Evolutionary conservation across 2,329 filamentous ascomycete species (phyloP).

Genomic region (Cladophialophora immunda): DNA sequence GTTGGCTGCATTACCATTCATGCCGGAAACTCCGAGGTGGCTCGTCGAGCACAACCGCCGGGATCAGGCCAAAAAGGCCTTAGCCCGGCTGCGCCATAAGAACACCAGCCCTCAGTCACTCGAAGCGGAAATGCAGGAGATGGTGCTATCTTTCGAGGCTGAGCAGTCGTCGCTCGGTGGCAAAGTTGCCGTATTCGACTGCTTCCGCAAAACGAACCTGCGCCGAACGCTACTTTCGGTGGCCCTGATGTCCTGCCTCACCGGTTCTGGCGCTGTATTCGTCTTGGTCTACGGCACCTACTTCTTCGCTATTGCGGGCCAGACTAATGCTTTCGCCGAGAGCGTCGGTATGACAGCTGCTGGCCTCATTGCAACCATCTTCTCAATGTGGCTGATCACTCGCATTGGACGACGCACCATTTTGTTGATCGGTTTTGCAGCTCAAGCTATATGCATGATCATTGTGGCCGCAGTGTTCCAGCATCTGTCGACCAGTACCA

Average conservation of each 20-base stretch:
- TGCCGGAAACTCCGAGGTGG: slow-evolving; percentile 58
- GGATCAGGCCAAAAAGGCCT: slow-evolving; percentile 49
- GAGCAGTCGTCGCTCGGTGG: slow-evolving; percentile 47
- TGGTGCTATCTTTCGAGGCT: slow-evolving; percentile 46
- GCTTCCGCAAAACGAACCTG: slow-evolving; percentile 17
- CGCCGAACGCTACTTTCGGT: slow-evolving; percentile 17
- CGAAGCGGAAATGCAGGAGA: slow-evolving; percentile 46
- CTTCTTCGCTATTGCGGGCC: slow-evolving; percentile 27
- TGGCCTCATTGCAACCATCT: slow-evolving; percentile 20
- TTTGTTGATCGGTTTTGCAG: slow-evolving; percentile 16
- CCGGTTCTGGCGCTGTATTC: slow-evolving; percentile 23
- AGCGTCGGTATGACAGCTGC: slow-evolving; percentile 23
- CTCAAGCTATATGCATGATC: slow-evolving; percentile 20
- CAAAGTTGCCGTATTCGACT: slow-evolving; percentile 47
- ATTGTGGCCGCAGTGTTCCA: slow-evolving; percentile 13
- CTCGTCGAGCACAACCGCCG: slow-evolving; percentile 50
- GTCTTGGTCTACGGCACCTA: slow-evolving; percentile 27
- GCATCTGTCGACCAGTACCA: slow-evolving; percentile 9
- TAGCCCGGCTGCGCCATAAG: slow-evolving; percentile 32
- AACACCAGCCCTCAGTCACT: slow-evolving; percentile 25
- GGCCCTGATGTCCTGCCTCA: slow-evolving; percentile 2
- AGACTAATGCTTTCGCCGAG: slow-evolving; percentile 21
- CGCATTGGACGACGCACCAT: slow-evolving; percentile 23
- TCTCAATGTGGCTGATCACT: slow-evolving; percentile 54
- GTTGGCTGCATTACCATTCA: slow-evolving; percentile 52